Conservation (phyloP, 345 rosid species). For the Moringa oleifera region DNA sequence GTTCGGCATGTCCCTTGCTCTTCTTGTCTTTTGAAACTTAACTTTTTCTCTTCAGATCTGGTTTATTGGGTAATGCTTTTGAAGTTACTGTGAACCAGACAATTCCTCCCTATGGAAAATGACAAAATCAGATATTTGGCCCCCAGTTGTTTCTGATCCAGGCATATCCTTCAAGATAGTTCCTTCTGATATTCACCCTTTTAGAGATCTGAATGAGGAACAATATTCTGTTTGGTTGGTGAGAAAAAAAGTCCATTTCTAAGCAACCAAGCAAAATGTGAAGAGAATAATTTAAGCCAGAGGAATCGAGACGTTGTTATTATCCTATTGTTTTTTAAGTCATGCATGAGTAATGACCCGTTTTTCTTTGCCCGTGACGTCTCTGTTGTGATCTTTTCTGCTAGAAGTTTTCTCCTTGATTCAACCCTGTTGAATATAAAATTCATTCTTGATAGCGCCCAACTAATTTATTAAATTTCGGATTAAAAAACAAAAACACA, state of each 20-base stretch:
- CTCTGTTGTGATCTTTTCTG: neutral
- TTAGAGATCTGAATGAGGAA: neutral
- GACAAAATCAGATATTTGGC: neutral
- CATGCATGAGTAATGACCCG: neutral
- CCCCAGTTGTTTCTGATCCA: slow-evolving; percentile 1
- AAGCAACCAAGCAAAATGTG: slow-evolving; percentile 8
- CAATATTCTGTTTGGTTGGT: neutral
- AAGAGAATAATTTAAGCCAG: too few species aligned
- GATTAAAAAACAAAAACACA: neutral
- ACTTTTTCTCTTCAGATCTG: slow-evolving; percentile 13
- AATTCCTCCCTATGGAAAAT: neutral
- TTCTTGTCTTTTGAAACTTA: neutral
- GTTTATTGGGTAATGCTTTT: neutral
- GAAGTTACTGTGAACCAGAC: neutral
- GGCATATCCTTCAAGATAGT: neutral
- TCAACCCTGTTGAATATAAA: slow-evolving; percentile 25
- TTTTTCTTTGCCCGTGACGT: slow-evolving; percentile 13
- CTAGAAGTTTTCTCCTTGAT: slow-evolving; percentile 8
- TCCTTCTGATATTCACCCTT: neutral
- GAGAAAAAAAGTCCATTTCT: neutral
- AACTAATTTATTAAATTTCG: neutral
- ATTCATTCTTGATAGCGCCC: slow-evolving; percentile 5
- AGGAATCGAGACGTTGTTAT: too few species aligned
- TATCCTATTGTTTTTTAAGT: neutral
- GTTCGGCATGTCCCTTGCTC: slow-evolving; percentile 2